These are phyloP conservation scores for Yarrowia galli DNA, from an alignment of 1,139 yeast species.

Conservation along the genomic window DNA sequence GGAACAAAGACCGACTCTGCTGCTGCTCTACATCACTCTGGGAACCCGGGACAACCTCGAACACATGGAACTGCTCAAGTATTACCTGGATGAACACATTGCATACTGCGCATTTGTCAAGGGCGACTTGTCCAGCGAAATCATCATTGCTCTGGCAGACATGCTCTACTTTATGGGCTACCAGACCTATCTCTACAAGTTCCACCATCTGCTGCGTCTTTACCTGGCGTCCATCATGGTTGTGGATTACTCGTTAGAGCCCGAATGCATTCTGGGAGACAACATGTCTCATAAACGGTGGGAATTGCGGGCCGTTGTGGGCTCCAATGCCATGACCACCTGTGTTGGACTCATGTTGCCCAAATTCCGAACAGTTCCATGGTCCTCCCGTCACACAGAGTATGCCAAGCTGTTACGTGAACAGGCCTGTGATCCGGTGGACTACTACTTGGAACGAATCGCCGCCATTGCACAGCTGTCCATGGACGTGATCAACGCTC, in stretches of 20 bases:
- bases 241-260: conserved; percentile 20
- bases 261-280: conserved; percentile 19
- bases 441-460: conserved; percentile 17
- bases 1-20: conserved; percentile 25
- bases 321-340: conserved; percentile 33
- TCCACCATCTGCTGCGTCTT: conserved; percentile 22
- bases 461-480: conserved; percentile 26
- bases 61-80: conserved; percentile 32
- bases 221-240: conserved; percentile 33
- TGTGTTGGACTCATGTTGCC: conserved; percentile 36
- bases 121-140: conserved; percentile 30
- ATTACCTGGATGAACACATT: conserved; percentile 33
- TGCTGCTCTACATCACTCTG: conserved; percentile 21
- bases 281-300: conserved; percentile 27
- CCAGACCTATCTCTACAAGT: conserved; percentile 31
- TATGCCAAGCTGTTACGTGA: conserved; percentile 27
- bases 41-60: conserved; percentile 20
- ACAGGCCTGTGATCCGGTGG: conserved; percentile 24
- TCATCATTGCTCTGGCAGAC: conserved; percentile 29
- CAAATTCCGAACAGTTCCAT: conserved; percentile 20
- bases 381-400: conserved; percentile 12
- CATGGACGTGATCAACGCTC: conserved; percentile 24
- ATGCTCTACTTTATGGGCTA: conserved; percentile 35
- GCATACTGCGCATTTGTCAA: conserved; percentile 21
- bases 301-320: conserved; percentile 28